Percentiles rank a stretch among this genome's conserved stretches.
phyloP scores from a whole-genome alignment of 2,329 filamentous ascomycete genomes.

The Claviceps capensis region DNA sequence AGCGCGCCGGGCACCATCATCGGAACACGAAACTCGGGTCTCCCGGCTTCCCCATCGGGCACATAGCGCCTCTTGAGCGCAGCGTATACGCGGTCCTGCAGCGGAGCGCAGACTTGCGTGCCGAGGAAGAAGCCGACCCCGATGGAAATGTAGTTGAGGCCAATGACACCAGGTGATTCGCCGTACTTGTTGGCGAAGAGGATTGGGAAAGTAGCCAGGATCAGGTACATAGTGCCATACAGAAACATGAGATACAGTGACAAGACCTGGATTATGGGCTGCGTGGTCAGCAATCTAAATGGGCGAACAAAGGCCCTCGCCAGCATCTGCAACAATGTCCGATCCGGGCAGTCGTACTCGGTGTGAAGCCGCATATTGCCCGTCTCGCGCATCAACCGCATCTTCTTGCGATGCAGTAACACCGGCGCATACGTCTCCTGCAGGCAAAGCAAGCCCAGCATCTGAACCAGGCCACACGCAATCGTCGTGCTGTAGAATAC shows the following conservation, averaged over 20 bases:
- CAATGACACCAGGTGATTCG: conserved; percentile 24
- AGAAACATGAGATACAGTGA: conserved; percentile 53
- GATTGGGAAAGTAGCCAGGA: conserved; percentile 32
- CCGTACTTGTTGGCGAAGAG: conserved; percentile 35
- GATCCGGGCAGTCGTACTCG: background rate
- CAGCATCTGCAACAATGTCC: background rate
- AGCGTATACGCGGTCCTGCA: conserved; percentile 28
- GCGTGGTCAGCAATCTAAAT: conserved; percentile 43
- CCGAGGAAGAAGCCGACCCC: conserved; percentile 16
- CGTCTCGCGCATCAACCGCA: background rate
- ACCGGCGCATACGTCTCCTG: conserved; percentile 38
- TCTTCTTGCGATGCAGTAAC: conserved; percentile 7
- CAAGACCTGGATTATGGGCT: conserved; percentile 49
- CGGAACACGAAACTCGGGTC: conserved; percentile 29
- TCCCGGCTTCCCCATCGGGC: conserved; percentile 12
- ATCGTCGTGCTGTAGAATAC: conserved; percentile 57
- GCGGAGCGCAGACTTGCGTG: conserved; percentile 23
- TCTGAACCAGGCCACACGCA: conserved; percentile 44
- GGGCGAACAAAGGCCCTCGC: conserved; percentile 44
- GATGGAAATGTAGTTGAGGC: conserved; percentile 18
- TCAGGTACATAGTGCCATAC: conserved; percentile 47
- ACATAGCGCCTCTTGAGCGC: conserved; percentile 16
- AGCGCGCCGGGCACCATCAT: conserved; percentile 27
- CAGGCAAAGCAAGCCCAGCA: conserved; percentile 43
- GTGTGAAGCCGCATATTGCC: too few species aligned